These are phyloP conservation scores for Suhomyces maxii DNA, from an alignment of 1,139 yeast genomes.

Conservation along the genomic window DNA sequence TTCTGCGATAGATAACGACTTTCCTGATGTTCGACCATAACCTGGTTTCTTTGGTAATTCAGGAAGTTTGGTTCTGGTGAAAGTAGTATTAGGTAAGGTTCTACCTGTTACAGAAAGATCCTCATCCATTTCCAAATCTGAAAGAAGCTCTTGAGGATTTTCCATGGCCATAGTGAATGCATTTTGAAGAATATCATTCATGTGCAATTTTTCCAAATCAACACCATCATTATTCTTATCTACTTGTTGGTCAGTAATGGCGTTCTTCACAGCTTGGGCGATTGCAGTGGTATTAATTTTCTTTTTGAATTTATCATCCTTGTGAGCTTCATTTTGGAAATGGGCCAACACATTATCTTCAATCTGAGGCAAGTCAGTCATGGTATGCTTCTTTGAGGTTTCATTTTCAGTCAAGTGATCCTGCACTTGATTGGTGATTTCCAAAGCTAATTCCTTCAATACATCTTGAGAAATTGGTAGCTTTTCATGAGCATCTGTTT, in stretches of 20 bases:
- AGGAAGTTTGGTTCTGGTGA: conserved; percentile 4
- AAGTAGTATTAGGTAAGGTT: conserved; percentile 1
- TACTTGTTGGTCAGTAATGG: conserved; percentile 10
- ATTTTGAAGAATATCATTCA: conserved; percentile 70
- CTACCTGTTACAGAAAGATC: conserved; percentile 4
- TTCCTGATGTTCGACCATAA: conserved; percentile 8
- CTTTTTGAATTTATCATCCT: conserved; percentile 17
- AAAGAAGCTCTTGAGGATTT: conserved; percentile 56
- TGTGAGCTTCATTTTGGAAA: conserved; percentile 39
- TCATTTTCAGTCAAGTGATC: conserved; percentile 21
- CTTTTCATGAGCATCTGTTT: conserved; percentile 6
- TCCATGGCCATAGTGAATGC: conserved; percentile 74
- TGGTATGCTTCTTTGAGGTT: conserved; percentile 9
- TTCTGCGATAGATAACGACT: conserved; percentile 59
- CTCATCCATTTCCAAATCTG: conserved; percentile 46
- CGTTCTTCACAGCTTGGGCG: conserved; percentile 28
- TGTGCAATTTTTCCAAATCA: conserved; percentile 52
- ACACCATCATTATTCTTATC: conserved; percentile 19
- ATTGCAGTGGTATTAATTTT: conserved; percentile 18
- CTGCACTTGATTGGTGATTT: conserved; percentile 37
- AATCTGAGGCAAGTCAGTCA: conserved; percentile 32
- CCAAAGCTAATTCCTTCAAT: conserved; percentile 34
- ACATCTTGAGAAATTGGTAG: conserved; percentile 23
- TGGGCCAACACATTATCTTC: conserved; percentile 42
- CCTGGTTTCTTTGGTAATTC: conserved; percentile 3